A percentile compares a stretch with the other conserved stretches of the same genome.
These are phyloP conservation scores for Fagopyrum homotropicum DNA, from an alignment of 148 eudicot genomes.

Conservation along the genomic window DNA sequence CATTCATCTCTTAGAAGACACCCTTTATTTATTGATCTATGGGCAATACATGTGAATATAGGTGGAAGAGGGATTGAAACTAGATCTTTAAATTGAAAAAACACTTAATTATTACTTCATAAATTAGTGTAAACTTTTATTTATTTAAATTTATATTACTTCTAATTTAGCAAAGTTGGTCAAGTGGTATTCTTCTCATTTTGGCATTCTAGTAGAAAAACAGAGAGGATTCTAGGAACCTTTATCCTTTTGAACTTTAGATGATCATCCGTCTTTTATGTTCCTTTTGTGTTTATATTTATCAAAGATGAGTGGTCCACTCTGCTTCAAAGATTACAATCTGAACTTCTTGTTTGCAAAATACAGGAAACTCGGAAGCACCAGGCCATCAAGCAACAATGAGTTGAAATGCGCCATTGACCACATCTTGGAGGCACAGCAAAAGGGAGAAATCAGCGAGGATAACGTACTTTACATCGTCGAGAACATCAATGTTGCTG, in stretches of 20 bases:
- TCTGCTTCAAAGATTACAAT: neutral
- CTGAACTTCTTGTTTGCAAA: neutral
- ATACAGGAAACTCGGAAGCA: constrained; percentile 32
- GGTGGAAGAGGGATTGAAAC: too few relatives aligned
- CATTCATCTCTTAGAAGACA: too few relatives aligned
- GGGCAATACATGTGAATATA: too few relatives aligned
- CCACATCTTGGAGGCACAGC: constrained; percentile 57
- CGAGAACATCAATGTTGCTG: constrained; percentile 66
- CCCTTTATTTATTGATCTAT: too few relatives aligned
- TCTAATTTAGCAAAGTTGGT: neutral
- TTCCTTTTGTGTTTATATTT: neutral
- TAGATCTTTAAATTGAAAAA: too few relatives aligned
- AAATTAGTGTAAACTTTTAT: too few relatives aligned
- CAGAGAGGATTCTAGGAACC: neutral
- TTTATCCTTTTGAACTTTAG: neutral
- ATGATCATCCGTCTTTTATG: neutral
- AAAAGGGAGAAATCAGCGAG: constrained; percentile 57
- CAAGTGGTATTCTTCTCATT: neutral
- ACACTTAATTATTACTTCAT: too few relatives aligned
- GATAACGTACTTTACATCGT: constrained; percentile 74
- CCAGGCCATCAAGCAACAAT: constrained; percentile 27
- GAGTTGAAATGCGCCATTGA: constrained; percentile 64
- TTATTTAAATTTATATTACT: too few relatives aligned
- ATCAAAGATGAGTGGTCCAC: neutral
- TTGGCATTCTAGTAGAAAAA: neutral